Evolutionary conservation across 2,329 filamentous ascomycete species (phyloP).

Genomic region (Aspergillus aculeatus): DNA sequence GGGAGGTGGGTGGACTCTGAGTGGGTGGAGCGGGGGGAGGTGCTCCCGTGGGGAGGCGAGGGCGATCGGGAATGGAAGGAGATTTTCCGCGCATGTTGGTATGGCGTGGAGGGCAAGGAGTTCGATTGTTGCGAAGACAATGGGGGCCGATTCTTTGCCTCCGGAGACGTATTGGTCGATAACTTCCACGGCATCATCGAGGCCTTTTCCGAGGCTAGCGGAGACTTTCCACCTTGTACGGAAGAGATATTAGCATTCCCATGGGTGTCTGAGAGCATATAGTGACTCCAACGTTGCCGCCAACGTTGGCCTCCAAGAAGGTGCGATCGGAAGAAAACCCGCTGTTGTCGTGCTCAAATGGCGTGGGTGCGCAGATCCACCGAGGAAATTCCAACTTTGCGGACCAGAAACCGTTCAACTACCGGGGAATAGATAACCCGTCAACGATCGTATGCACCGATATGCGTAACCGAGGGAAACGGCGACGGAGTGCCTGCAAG

Average conservation of each 20-base stretch:
- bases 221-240: conserved; percentile 42
- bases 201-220: conserved; percentile 41
- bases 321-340: conserved; percentile 2
- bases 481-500: conserved; percentile 8
- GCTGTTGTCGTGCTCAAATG: conserved; percentile 7
- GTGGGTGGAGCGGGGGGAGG: conserved; percentile 85
- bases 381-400: conserved; percentile 11
- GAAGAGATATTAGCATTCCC: conserved; percentile 42
- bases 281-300: conserved; percentile 36
- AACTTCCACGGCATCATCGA: conserved; percentile 44
- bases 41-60: conserved; percentile 73
- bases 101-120: conserved; percentile 90
- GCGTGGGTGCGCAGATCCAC: conserved; percentile 1
- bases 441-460: neutral
- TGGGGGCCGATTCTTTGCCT: conserved; percentile 47
- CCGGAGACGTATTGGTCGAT: conserved; percentile 35
- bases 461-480: neutral
- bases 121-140: conserved; percentile 69
- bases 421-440: conserved; percentile 7
- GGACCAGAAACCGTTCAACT: conserved; percentile 5
- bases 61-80: conserved; percentile 76
- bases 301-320: conserved; percentile 30
- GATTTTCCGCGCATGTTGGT: conserved; percentile 81
- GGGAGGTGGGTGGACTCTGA: conserved; percentile 80
- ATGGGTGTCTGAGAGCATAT: conserved; percentile 44